Evolutionary conservation across 2,329 filamentous ascomycete genomes (phyloP).

Genomic region (Leptoxyphium fumago): DNA sequence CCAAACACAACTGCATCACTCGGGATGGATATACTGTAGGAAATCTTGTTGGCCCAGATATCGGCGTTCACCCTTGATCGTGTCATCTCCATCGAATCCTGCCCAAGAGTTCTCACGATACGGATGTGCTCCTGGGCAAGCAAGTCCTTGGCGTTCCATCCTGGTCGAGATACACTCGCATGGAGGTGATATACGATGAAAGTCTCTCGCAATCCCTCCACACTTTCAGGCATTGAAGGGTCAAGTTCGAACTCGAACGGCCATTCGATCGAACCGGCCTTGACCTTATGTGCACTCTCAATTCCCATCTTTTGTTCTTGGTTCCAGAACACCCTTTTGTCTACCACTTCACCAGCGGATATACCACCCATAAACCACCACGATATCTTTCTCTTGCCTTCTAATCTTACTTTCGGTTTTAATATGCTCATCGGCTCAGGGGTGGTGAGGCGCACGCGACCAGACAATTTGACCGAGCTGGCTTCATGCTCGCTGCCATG

Average conservation of each 20-base stretch:
- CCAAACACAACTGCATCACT: slow-evolving; percentile 92
- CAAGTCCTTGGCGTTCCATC: slow-evolving; percentile 79
- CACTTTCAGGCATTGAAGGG: slow-evolving; percentile 54
- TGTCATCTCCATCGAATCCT: slow-evolving; percentile 55
- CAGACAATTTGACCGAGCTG: slow-evolving; percentile 29
- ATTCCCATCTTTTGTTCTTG: slow-evolving; percentile 31
- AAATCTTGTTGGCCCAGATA: slow-evolving; percentile 93
- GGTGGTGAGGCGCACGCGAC: slow-evolving; percentile 31
- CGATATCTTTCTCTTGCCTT: slow-evolving; percentile 33
- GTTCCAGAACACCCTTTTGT: slow-evolving; percentile 33
- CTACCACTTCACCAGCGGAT: slow-evolving; percentile 25
- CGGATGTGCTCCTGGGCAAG: slow-evolving; percentile 54
- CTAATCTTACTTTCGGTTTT: slow-evolving; percentile 31
- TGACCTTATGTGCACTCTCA: slow-evolving; percentile 34
- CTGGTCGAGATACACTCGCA: slow-evolving; percentile 63
- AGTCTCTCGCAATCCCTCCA: slow-evolving; percentile 76
- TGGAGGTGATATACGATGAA: slow-evolving; percentile 85
- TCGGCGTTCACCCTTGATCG: slow-evolving; percentile 56
- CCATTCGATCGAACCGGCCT: slow-evolving; percentile 35
- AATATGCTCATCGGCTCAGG: slow-evolving; percentile 33
- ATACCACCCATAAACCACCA: slow-evolving; percentile 24
- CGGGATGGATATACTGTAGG: slow-evolving; percentile 86
- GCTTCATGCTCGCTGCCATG: slow-evolving; percentile 33
- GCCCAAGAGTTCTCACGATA: slow-evolving; percentile 33
- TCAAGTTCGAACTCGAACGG: slow-evolving; percentile 34